Conservation (phyloP, 768 basidiomycete species). For the Cystobasidium onofrii region DNA sequence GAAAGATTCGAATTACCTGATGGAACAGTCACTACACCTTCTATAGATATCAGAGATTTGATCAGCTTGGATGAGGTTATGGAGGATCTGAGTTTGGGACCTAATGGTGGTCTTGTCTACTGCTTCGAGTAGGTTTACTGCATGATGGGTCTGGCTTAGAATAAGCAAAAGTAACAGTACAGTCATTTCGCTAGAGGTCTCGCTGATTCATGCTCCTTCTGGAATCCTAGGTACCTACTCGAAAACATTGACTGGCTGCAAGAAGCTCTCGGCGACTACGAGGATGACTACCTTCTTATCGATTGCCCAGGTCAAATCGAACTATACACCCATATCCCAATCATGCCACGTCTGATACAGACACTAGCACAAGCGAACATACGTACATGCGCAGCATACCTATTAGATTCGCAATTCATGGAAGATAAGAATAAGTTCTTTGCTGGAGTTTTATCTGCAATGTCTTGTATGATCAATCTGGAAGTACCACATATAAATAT, state of each 20-base stretch:
- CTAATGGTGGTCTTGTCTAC: constrained; percentile 92
- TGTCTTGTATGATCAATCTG: constrained; percentile 98
- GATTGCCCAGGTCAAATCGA: constrained; percentile 98
- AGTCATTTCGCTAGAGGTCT: too few relatives aligned
- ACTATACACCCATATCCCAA: constrained; percentile 94
- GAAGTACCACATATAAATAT: constrained; percentile 95
- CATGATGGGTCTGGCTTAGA: background rate
- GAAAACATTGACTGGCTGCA: constrained; percentile 98
- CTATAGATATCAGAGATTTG: constrained; percentile 86
- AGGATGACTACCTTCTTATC: constrained; percentile 81
- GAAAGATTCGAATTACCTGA: constrained; percentile 72
- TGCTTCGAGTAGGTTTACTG: constrained; percentile 88
- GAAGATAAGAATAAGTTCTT: constrained; percentile 99
- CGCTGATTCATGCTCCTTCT: background rate
- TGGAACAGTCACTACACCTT: constrained; percentile 51
- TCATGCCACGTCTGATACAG: constrained; percentile 78
- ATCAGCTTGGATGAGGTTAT: constrained; percentile 91
- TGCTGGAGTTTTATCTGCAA: constrained; percentile 89
- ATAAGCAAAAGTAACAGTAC: background rate
- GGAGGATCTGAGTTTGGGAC: constrained; percentile 87
- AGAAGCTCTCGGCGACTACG: constrained; percentile 86
- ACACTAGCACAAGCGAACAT: constrained; percentile 62
- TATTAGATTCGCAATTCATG: constrained; percentile 98
- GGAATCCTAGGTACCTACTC: constrained; percentile 66
- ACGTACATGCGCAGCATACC: constrained; percentile 77